Evolutionary conservation across 1,284 basidiomycete genomes (phyloP).

Genomic region (Exsudoporus floridanus): DNA sequence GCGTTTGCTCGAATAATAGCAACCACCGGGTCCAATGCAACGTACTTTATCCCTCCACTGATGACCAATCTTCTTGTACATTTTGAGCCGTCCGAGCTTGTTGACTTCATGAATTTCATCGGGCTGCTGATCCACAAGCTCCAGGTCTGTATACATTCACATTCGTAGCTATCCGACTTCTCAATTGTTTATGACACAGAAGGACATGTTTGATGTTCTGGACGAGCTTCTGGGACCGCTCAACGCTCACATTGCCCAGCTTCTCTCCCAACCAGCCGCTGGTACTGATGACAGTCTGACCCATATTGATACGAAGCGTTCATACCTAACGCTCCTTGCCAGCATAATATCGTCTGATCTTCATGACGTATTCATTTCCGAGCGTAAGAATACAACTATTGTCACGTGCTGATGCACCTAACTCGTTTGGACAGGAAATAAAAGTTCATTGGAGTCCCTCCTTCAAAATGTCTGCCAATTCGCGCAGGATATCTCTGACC

Average conservation of each 20-base stretch:
- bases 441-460: constrained; percentile 67
- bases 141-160: constrained; percentile 55
- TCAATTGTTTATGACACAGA: constrained; percentile 41
- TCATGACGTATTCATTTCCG: constrained; percentile 83
- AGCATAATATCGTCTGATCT: constrained; percentile 81
- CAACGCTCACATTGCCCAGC: constrained; percentile 77
- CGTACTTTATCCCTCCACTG: constrained; percentile 78
- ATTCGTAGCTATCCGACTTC: neutral
- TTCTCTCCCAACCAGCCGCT: constrained; percentile 80
- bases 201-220: constrained; percentile 80
- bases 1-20: constrained; percentile 93
- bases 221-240: constrained; percentile 91
- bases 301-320: constrained; percentile 86
- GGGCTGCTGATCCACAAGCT: constrained; percentile 89
- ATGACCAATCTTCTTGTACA: constrained; percentile 89
- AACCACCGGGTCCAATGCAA: constrained; percentile 82
- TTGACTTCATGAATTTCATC: constrained; percentile 96
- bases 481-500: constrained; percentile 73
- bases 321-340: constrained; percentile 85
- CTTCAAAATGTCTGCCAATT: constrained; percentile 78
- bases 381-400: constrained; percentile 55
- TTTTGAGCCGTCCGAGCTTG: constrained; percentile 89
- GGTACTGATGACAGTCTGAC: constrained; percentile 90
- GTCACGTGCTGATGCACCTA: constrained; percentile 5
- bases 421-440: constrained; percentile 66